Conservation (phyloP, 768 basidiomycete species). For the Lentinula edodes region DNA sequence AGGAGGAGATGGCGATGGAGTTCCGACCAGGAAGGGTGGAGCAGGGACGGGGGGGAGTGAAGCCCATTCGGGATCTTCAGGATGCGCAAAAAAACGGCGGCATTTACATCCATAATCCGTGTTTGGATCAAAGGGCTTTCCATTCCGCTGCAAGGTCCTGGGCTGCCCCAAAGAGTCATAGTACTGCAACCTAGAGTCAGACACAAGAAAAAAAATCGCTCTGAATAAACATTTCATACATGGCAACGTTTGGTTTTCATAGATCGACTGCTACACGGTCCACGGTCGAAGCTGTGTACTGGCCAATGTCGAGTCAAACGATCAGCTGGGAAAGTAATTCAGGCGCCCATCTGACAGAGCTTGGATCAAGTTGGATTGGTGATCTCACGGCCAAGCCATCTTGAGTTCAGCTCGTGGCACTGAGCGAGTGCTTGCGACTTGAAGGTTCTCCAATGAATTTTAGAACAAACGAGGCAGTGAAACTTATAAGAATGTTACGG, state of each 20-base stretch:
- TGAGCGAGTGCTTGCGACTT: too few species aligned
- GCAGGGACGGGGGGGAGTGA: neutral
- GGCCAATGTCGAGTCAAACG: neutral
- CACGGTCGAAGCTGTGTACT: neutral
- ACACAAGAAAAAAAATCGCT: neutral
- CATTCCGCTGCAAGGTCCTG: neutral
- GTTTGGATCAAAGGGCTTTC: neutral
- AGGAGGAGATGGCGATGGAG: neutral
- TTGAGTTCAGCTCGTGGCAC: too few species aligned
- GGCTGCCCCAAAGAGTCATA: neutral
- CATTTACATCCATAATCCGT: neutral
- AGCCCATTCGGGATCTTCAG: neutral
- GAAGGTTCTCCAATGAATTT: too few species aligned
- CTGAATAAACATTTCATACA: neutral
- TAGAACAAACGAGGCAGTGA: too few species aligned
- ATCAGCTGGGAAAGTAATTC: neutral
- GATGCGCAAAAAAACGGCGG: neutral
- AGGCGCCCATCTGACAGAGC: too few species aligned
- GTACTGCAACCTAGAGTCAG: neutral
- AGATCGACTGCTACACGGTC: neutral
- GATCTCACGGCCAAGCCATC: too few species aligned
- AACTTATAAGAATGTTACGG: too few species aligned
- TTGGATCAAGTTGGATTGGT: too few species aligned
- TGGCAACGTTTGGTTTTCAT: neutral
- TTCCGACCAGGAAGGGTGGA: neutral